A percentile compares a stretch with the other conserved stretches of the same genome.
phyloP scores from a whole-genome alignment of 192 early-diverging fungal genomes.

The Phlyctochytrium bullatum region DNA sequence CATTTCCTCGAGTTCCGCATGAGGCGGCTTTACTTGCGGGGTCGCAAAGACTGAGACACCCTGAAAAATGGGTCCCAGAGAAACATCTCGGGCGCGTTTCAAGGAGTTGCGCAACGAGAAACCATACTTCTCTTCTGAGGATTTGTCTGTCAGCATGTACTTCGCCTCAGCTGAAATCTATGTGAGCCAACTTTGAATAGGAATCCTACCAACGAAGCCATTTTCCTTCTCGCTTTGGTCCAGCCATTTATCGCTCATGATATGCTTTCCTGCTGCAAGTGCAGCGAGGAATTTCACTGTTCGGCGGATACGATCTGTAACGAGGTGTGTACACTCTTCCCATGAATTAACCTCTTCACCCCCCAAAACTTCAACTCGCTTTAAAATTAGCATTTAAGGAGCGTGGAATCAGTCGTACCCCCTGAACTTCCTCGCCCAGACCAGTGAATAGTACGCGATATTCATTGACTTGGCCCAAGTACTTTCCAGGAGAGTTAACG shows the following conservation, averaged over 20 bases:
- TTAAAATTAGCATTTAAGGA: background rate
- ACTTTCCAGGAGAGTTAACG: no score
- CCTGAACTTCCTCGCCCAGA: background rate
- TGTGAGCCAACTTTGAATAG: background rate
- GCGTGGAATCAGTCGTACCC: background rate
- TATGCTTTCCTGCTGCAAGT: slow-evolving; percentile 41
- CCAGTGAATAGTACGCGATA: background rate
- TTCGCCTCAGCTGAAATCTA: slow-evolving; percentile 33
- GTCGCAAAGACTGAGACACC: slow-evolving; percentile 37
- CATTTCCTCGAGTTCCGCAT: slow-evolving; percentile 41
- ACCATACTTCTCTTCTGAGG: slow-evolving; percentile 36
- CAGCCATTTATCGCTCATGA: slow-evolving; percentile 47
- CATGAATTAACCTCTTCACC: slow-evolving; percentile 31
- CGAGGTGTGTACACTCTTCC: slow-evolving; percentile 45
- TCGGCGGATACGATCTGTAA: slow-evolving; percentile 43
- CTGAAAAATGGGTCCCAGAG: slow-evolving; percentile 17
- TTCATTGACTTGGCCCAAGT: no score
- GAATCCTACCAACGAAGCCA: slow-evolving; percentile 37
- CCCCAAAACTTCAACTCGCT: slow-evolving; percentile 27
- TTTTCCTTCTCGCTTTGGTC: slow-evolving; percentile 42
- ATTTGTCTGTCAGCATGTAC: slow-evolving; percentile 39
- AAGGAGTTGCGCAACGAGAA: slow-evolving; percentile 35
- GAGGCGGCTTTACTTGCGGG: slow-evolving; percentile 27
- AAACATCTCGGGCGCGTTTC: background rate
- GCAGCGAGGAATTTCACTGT: slow-evolving; percentile 52